Evolutionary conservation across 805 yeast genomes (phyloP), one percentile per base, ranked within the genome.

Genomic region (Starmerella geochares): DNA sequence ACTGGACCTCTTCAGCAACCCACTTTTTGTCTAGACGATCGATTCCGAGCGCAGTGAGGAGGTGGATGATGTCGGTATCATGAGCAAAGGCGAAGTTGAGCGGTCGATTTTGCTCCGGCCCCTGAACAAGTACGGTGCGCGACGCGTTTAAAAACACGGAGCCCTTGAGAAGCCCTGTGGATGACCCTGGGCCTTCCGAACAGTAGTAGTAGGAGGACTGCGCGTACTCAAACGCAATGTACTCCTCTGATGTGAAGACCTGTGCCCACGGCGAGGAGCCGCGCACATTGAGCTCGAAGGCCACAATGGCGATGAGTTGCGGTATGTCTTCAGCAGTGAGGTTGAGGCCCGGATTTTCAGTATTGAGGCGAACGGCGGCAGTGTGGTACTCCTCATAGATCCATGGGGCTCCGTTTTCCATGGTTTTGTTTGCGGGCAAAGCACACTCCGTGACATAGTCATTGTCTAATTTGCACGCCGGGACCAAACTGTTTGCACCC

Each of bases 41-140:
- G 32, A 78, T 51, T 3, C 80, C 80, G 31, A 77, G 64, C 2
- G 77, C 69, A 21, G 77, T 61, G 40, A 71, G 69, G 54, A 72
- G 67, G 21, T 73, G 67, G 51, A 75, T 75, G 35, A 77, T 62
- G 57, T 78, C 80, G 24, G 79, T 76, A 58, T 78, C 83, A 62
- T 78, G 83, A 16, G 78, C 69, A 61, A 77, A 77, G 16, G 71
- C 66, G 50, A 72, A 67, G 62, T 73, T 69, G 32, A 78, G 60
- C 51, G 72, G 62, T 10, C 59, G 58, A 9, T 60, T 70, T 54
- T 49, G 46, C 48, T 60, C 60, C 11, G 66, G 66, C n/a, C 68
- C 69, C 40, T 67, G 68, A 57, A 68, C 65, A 53, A 77, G 66
- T 48, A 76, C 62, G n/a, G 66, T 60, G 43, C 72, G 63, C 3